These are phyloP conservation scores for Mikania micrantha DNA, from an alignment of 129 eudicot species.

Conservation along the genomic window DNA sequence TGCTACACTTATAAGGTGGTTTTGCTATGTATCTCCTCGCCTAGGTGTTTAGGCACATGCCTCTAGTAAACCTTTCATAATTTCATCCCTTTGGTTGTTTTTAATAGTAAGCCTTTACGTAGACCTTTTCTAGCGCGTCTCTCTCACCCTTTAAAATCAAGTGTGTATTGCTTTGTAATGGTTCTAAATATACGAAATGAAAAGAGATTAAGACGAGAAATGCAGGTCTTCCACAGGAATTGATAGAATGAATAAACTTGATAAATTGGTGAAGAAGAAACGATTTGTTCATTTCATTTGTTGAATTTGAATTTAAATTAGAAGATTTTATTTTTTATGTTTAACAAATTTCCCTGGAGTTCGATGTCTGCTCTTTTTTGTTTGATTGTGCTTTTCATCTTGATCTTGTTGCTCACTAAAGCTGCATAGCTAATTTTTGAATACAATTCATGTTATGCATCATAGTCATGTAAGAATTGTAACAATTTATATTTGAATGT, in stretches of 20 bases:
- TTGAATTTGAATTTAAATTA: neutral
- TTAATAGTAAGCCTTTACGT: too few species aligned
- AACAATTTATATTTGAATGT: neutral
- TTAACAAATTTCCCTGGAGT: neutral
- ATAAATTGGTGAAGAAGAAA: neutral
- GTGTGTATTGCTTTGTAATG: neutral
- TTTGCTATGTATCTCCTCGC: too few species aligned
- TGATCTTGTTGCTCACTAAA: conserved; percentile 1
- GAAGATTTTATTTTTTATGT: neutral
- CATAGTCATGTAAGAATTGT: neutral
- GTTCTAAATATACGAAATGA: neutral
- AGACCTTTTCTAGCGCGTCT: too few species aligned
- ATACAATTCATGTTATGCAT: neutral
- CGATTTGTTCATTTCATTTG: neutral
- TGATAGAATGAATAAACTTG: neutral
- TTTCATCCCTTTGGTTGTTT: neutral
- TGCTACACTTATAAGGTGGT: too few species aligned
- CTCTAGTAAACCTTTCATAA: neutral
- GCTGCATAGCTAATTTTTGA: neutral
- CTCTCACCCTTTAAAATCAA: too few species aligned
- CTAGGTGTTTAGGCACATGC: too few species aligned
- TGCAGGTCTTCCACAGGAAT: neutral
- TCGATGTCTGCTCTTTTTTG: neutral
- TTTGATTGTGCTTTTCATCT: neutral
- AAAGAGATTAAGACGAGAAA: neutral